Evolutionary conservation across 768 basidiomycete genomes (phyloP).

Genomic region (Naganishia vishniacii): DNA sequence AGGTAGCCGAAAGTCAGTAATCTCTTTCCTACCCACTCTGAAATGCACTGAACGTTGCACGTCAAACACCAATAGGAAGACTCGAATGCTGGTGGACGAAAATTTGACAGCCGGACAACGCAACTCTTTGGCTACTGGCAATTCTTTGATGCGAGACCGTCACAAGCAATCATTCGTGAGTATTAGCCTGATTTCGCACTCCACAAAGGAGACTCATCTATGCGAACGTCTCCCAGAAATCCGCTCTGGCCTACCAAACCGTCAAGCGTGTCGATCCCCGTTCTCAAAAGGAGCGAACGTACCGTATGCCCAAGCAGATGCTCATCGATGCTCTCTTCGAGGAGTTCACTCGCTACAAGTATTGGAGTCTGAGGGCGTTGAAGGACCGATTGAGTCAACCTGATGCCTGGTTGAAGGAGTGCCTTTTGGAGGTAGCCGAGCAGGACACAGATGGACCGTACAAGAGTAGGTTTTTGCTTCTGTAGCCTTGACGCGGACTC

Average conservation of each 20-base stretch:
- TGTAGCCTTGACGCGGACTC: background rate
- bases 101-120: conserved; percentile 17
- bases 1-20: conserved; percentile 5
- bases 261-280: conserved; percentile 8
- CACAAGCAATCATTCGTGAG: background rate
- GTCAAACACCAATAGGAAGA: background rate
- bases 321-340: conserved; percentile 21
- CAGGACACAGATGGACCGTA: conserved; percentile 20
- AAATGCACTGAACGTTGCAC: background rate
- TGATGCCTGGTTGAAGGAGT: conserved; percentile 13
- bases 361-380: conserved; percentile 22
- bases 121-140: conserved; percentile 20
- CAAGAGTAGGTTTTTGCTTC: background rate
- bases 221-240: background rate
- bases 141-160: conserved; percentile 3
- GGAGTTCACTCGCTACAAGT: conserved; percentile 25
- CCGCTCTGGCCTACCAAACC: background rate
- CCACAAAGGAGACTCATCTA: background rate
- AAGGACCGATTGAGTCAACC: conserved; percentile 18
- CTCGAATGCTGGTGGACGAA: conserved; percentile 9
- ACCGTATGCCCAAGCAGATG: conserved; percentile 19
- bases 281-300: conserved; percentile 18
- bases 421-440: conserved; percentile 9
- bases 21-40: background rate
- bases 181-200: background rate